Base-by-base conservation (phyloP, 352 stramenopile species). In the Globisporangium middletonii region DNA sequence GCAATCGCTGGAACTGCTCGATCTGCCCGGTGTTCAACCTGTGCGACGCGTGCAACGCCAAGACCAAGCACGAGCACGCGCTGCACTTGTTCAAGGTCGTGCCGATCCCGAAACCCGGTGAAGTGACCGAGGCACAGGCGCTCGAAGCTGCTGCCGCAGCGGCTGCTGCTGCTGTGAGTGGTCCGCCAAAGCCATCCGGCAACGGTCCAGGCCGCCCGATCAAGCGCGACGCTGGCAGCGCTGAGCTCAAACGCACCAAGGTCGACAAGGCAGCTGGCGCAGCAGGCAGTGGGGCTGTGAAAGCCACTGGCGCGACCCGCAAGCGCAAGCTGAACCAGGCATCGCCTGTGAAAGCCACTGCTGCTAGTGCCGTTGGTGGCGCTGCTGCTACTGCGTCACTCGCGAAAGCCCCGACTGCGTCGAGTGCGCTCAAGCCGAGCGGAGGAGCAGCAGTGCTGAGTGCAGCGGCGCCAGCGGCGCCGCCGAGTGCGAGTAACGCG, bases 11-110 rank as follows among this genome's bases (percentile, higher is more conserved):
- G 82, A 97, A 98, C 65, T 99, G 95, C 64, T 95, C 92, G 1
- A 97, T 95, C 33, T 98, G 95, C 66, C 88, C 90, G 18, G 89
- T 98, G 45, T 98, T 98, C 67, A 97, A 98, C 63, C 81, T 98
- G 38, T 99, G 96, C 62, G 83, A 98, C 38, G 77, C 92, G n/a
- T 99, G 96, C 70, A 77, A 97, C 26, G 65, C 68, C 44, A 98
- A 98, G 68, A 93, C 85, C 19, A 97, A 93, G 65, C 88, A 95
- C 68, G 78, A 96, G 45, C 94, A 98, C 65, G 79, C 88, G 55
- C 81, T 98, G 64, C 92, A 90, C 57, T 73, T 97, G 37, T 97
- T 97, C 76, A 93, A 96, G 49, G 96, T 98, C 42, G 79, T 97
- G 1, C 60, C 85, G 8, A 94, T 94, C 48, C 85, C 85, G 26